Percentiles rank a stretch among this genome's conserved stretches.
phyloP scores from a whole-genome alignment of 768 basidiomycete genomes.

The Antrodiella citrinella region DNA sequence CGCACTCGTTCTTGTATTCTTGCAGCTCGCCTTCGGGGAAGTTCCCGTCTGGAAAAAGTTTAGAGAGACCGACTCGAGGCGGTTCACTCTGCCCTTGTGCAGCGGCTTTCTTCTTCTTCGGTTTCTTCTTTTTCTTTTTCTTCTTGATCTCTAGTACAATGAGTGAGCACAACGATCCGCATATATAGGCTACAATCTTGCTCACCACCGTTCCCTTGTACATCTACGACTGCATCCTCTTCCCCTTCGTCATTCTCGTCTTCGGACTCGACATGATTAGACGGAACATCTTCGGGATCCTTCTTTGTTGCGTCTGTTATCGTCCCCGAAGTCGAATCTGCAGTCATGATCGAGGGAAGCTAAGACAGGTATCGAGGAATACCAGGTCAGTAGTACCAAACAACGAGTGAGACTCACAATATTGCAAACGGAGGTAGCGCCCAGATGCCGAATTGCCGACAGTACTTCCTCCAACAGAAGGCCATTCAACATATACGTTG shows the following conservation, averaged over 20 bases:
- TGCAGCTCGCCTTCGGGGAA: constrained; percentile 92
- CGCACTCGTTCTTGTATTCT: constrained; percentile 88
- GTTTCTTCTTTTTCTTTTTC: constrained; percentile 94
- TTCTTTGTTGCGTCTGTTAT: neutral
- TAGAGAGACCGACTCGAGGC: constrained; percentile 81
- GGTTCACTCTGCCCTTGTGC: constrained; percentile 76
- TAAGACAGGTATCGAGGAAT: no score
- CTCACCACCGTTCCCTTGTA: constrained; percentile 15
- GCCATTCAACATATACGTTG: no score
- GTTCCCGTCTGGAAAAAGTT: constrained; percentile 77
- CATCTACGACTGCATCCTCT: constrained; percentile 12
- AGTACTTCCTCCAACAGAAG: no score
- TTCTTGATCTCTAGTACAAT: constrained; percentile 33
- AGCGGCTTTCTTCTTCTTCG: constrained; percentile 77
- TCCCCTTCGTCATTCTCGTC: constrained; percentile 17
- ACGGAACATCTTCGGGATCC: neutral
- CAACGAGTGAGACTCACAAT: neutral
- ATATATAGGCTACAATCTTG: neutral
- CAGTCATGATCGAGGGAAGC: neutral
- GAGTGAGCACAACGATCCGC: neutral
- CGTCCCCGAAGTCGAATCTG: neutral
- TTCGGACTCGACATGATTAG: constrained; percentile 6
- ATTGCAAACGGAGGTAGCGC: no score
- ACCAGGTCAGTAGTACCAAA: neutral
- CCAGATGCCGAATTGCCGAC: no score